Base-by-base conservation (phyloP, 208 protist genomes). In the Crithidia brevicula region DNA sequence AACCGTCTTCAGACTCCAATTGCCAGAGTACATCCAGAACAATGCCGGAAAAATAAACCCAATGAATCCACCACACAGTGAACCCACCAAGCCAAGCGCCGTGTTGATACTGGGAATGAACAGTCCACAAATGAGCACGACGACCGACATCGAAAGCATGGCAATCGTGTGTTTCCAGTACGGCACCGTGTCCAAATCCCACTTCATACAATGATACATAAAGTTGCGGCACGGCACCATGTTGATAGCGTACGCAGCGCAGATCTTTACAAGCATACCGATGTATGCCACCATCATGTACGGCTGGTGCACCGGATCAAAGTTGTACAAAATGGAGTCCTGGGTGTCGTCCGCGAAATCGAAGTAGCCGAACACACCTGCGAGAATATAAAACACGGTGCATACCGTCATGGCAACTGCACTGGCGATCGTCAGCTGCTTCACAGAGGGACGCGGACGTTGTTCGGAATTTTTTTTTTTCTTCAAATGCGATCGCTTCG, bases 91-190 rank as follows among this genome's bases (percentile, higher is more conserved):
- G 2, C 76, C 79, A 47, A 94, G 91, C 2, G 89, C 84, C 1
- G 88, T 53, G 46, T 83, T 88, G 47, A 96, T 79, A 57, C 77
- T 82, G 15, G 87, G 85, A 42, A 94, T 78, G 59, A 93, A 87
- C 25, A 94, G 72, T 18, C 83, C 89, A 5, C 66, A 10, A 5
- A 94, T 33, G 20, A 86, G 67, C 4, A 75, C 52, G 15, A 82
- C 30, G 18, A 43, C 22, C n/a, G 80, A 83, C 23, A 82, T 63
- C 22, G 46, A 2, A 0, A 77, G 58, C 11, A 86, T 54, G 11
- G 72, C 70, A 45, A 72, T 30, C 27, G 72, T 74, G 66, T 93
- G 83, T 58, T 81, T 87, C 82, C 82, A 89, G 68, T 88, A 93
- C 45, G 88, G 73, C 25, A 89, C 31, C 22, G 71, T 78, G 6